These are phyloP conservation scores for Filosporella fistucella DNA, from an alignment of 495 filamentous ascomycete species.

Conservation along the genomic window DNA sequence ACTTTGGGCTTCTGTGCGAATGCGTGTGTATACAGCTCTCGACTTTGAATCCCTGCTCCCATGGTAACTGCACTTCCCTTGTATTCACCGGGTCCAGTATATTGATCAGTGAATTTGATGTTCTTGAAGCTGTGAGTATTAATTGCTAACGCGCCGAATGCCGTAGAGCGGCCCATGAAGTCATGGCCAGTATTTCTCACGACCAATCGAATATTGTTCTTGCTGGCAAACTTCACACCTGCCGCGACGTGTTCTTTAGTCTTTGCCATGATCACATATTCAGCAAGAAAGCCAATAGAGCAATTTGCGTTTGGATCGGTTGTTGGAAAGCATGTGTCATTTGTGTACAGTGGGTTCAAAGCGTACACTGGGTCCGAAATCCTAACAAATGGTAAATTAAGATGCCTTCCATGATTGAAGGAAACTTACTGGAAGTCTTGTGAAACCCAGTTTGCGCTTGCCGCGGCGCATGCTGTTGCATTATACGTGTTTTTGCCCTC, in stretches of 20 bases:
- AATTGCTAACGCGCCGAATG: not conserved
- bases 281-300: slow-evolving; percentile 51
- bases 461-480: slow-evolving; percentile 11
- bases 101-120: not conserved
- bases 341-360: too few species aligned
- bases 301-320: too few species aligned
- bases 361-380: too few species aligned
- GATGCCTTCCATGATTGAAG: too few species aligned
- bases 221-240: slow-evolving; percentile 32
- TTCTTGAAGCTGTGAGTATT: slow-evolving; percentile 5
- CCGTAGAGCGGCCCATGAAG: slow-evolving; percentile 34
- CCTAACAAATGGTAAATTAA: too few species aligned
- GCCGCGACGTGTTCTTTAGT: not conserved
- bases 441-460: slow-evolving; percentile 2
- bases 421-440: slow-evolving; percentile 5
- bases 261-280: slow-evolving; percentile 49
- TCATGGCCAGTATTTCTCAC: slow-evolving; percentile 62
- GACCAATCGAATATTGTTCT: slow-evolving; percentile 52
- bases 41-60: slow-evolving; percentile 48
- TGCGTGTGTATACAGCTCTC: slow-evolving; percentile 14
- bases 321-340: too few species aligned
- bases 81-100: slow-evolving; percentile 22
- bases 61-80: slow-evolving; percentile 28
- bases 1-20: slow-evolving; percentile 39
- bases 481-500: too few species aligned